Percentiles rank a stretch among this genome's conserved stretches.
phyloP scores from a whole-genome alignment of 768 basidiomycete species.

The Lactarius indigo region DNA sequence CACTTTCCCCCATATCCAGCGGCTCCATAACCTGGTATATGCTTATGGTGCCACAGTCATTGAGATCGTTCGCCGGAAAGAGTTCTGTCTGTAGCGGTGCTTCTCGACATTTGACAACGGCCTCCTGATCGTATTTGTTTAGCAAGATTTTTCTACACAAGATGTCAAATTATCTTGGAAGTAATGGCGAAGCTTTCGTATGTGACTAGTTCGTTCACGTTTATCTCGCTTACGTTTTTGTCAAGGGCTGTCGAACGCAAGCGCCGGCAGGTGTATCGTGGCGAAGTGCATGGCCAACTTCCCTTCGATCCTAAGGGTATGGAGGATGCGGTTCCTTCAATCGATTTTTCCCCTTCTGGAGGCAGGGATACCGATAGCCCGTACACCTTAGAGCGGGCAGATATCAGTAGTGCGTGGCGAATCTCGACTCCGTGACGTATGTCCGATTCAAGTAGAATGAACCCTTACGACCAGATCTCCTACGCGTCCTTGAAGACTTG shows the following conservation, averaged over 20 bases:
- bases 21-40: slow-evolving; percentile 86
- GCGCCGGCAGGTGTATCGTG: slow-evolving; percentile 78
- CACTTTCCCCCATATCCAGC: slow-evolving; percentile 86
- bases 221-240: slow-evolving; percentile 11
- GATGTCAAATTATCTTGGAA: slow-evolving; percentile 77
- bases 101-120: background rate
- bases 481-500: slow-evolving; percentile 62
- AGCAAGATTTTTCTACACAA: slow-evolving; percentile 79
- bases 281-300: slow-evolving; percentile 79
- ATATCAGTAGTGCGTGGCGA: slow-evolving; percentile 64
- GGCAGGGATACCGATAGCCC: slow-evolving; percentile 46
- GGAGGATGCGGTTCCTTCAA: slow-evolving; percentile 72
- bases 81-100: slow-evolving; percentile 60
- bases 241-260: slow-evolving; percentile 71
- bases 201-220: slow-evolving; percentile 31
- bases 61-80: slow-evolving; percentile 87
- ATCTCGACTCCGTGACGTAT: background rate
- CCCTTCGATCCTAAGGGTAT: slow-evolving; percentile 83
- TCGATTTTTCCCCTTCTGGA: slow-evolving; percentile 76
- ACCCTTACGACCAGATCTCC: slow-evolving; percentile 43
- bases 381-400: slow-evolving; percentile 61
- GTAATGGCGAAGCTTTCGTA: slow-evolving; percentile 87
- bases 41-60: slow-evolving; percentile 89
- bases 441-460: background rate
- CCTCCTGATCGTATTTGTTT: slow-evolving; percentile 7